These are phyloP conservation scores for Saccharomyces hybrid DNA, from an alignment of 1,139 yeast genomes.

Conservation along the genomic window DNA sequence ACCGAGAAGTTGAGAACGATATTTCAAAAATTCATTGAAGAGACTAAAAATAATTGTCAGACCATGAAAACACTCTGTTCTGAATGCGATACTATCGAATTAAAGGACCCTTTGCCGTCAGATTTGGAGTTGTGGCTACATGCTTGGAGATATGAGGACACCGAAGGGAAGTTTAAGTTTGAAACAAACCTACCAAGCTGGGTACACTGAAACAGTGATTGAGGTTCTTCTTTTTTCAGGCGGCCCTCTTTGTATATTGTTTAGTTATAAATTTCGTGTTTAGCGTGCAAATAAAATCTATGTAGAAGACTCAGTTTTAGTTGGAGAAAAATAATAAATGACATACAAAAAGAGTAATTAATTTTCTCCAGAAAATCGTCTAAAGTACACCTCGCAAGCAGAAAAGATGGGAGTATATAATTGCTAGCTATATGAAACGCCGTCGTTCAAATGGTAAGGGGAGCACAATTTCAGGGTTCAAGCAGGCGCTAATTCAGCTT, in stretches of 20 bases:
- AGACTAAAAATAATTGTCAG: slow-evolving; percentile 32
- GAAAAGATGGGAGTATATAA: not conserved
- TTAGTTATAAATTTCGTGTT: not conserved
- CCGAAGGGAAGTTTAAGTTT: slow-evolving; percentile 46
- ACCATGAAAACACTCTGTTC: slow-evolving; percentile 31
- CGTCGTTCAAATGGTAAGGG: not conserved
- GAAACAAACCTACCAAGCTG: slow-evolving; percentile 72
- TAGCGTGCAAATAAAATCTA: not conserved
- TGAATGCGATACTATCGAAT: slow-evolving; percentile 41
- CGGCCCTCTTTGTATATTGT: not conserved
- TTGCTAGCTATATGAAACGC: not conserved
- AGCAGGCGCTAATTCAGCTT: not conserved
- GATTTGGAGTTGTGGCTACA: slow-evolving; percentile 50
- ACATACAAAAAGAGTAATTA: not conserved
- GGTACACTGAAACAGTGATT: slow-evolving; percentile 34
- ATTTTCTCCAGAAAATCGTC: not conserved
- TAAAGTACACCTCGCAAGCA: not conserved
- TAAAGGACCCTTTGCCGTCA: slow-evolving; percentile 35
- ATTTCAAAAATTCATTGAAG: slow-evolving; percentile 23
- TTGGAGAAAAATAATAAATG: not conserved
- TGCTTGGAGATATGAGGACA: slow-evolving; percentile 43
- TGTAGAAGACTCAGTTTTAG: not conserved
- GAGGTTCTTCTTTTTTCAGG: not conserved
- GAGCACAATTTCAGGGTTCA: not conserved
- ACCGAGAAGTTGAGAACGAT: slow-evolving; percentile 32